Evolutionary conservation across 495 filamentous ascomycete species (phyloP).

Genomic region (Rhypophila decipiens): DNA sequence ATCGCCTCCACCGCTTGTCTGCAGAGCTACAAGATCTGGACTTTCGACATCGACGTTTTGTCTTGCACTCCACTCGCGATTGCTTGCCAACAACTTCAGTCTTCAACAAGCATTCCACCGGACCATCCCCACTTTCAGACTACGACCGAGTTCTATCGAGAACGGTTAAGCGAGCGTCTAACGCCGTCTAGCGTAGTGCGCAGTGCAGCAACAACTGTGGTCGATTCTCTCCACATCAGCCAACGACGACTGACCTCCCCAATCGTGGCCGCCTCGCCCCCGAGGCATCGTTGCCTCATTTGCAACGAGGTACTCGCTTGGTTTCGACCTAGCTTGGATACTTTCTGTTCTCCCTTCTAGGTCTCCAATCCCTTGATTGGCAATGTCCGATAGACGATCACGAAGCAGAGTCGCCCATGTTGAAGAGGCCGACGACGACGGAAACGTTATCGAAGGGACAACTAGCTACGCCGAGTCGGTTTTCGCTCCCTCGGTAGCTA

Average conservation of each 20-base stretch:
- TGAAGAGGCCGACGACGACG: constrained; percentile 43
- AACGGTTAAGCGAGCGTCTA: too few species aligned
- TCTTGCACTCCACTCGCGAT: neutral
- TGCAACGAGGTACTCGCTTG: constrained; percentile 6
- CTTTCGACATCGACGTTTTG: constrained; percentile 3
- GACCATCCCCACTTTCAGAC: constrained; percentile 8
- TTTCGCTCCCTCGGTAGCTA: constrained; percentile 28
- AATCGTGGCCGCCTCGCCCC: constrained; percentile 19
- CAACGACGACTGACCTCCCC: constrained; percentile 5
- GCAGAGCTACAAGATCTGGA: constrained; percentile 4
- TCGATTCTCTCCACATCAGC: neutral
- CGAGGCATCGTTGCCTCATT: constrained; percentile 25
- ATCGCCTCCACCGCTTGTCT: constrained; percentile 15
- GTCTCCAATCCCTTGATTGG: constrained; percentile 19
- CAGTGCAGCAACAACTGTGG: too few species aligned
- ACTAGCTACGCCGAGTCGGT: constrained; percentile 28
- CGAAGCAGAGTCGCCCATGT: constrained; percentile 39
- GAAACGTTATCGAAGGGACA: constrained; percentile 32
- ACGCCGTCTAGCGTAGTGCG: too few species aligned
- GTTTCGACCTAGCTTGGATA: constrained; percentile 5
- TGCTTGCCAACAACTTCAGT: neutral
- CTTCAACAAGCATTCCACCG: neutral
- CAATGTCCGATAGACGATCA: constrained; percentile 24
- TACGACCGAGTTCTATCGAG: neutral
- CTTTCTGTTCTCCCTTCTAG: constrained; percentile 11